Evolutionary conservation across 1,284 basidiomycete species (phyloP).

Genomic region (Ganoderma lucidum): DNA sequence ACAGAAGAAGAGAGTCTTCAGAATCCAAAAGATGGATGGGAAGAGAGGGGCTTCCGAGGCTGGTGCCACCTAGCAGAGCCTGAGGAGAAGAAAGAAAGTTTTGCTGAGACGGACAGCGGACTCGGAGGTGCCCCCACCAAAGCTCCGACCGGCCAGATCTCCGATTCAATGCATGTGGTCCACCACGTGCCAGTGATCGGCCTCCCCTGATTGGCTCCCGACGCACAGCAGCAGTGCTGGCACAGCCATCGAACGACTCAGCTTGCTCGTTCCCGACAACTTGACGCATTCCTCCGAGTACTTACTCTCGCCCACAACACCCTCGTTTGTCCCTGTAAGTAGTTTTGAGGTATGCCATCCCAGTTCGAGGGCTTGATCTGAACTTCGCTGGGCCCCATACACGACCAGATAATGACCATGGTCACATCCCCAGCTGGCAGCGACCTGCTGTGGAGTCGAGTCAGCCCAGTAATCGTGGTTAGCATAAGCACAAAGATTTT

Average conservation of each 20-base stretch:
- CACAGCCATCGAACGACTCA: background rate
- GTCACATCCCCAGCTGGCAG: too few species aligned
- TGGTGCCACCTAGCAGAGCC: background rate
- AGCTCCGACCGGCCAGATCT: background rate
- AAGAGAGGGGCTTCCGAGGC: background rate
- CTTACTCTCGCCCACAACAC: too few species aligned
- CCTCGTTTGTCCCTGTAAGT: too few species aligned
- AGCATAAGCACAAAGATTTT: too few species aligned
- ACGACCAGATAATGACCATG: too few species aligned
- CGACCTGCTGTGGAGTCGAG: too few species aligned
- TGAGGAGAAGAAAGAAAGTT: background rate
- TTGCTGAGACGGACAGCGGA: background rate
- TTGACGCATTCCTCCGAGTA: too few species aligned
- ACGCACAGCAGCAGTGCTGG: background rate
- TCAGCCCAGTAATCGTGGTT: too few species aligned
- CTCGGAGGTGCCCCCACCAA: background rate
- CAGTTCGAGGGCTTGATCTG: too few species aligned
- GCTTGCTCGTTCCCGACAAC: too few species aligned
- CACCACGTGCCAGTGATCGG: background rate
- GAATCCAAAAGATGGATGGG: background rate
- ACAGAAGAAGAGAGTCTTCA: background rate
- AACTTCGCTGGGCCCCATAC: too few species aligned
- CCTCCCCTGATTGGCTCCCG: background rate
- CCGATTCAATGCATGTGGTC: background rate
- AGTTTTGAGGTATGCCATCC: too few species aligned